Evolutionary conservation across 2,329 filamentous ascomycete genomes (phyloP).

Genomic region (Pseudomassariella vexata): DNA sequence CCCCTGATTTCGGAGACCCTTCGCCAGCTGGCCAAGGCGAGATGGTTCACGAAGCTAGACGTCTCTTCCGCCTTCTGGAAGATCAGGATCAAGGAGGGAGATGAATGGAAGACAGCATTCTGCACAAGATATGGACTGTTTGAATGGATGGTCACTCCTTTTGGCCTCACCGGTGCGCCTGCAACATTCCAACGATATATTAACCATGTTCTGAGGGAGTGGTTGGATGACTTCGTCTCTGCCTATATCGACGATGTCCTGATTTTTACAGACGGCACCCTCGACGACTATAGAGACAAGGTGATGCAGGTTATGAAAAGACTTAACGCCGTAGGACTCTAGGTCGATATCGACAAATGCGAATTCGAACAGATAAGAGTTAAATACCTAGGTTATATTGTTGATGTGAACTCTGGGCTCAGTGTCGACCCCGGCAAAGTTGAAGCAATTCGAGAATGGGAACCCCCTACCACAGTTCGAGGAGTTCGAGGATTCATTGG

Average conservation of each 20-base stretch:
- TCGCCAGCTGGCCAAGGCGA: slow-evolving; percentile 13
- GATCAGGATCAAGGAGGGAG: slow-evolving; percentile 22
- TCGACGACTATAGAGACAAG: slow-evolving; percentile 16
- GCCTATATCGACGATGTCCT: slow-evolving; percentile 15
- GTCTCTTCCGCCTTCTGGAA: slow-evolving; percentile 24
- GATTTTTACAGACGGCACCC: slow-evolving; percentile 19
- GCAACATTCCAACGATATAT: slow-evolving; percentile 9
- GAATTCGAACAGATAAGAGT: slow-evolving; percentile 21
- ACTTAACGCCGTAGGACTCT: background rate
- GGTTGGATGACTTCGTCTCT: slow-evolving; percentile 5
- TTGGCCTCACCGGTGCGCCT: slow-evolving; percentile 16
- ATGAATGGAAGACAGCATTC: slow-evolving; percentile 29
- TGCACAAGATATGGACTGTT: slow-evolving; percentile 20
- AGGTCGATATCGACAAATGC: slow-evolving; percentile 21
- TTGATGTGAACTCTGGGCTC: slow-evolving; percentile 16
- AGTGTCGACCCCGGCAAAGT: slow-evolving; percentile 19
- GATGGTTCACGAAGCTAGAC: slow-evolving; percentile 26
- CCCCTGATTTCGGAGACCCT: slow-evolving; percentile 25
- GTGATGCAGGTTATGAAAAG: slow-evolving; percentile 13
- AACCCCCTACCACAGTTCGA: slow-evolving; percentile 11
- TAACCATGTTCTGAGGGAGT: slow-evolving; percentile 6
- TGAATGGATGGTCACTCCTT: slow-evolving; percentile 23
- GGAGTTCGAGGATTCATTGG: slow-evolving; percentile 21
- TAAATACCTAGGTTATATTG: slow-evolving; percentile 24
- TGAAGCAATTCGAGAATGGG: slow-evolving; percentile 16